Evolutionary conservation across 2,329 filamentous ascomycete genomes (phyloP), one percentile per base, ranked within the genome.

Genomic region (Ophiostoma sp.): DNA sequence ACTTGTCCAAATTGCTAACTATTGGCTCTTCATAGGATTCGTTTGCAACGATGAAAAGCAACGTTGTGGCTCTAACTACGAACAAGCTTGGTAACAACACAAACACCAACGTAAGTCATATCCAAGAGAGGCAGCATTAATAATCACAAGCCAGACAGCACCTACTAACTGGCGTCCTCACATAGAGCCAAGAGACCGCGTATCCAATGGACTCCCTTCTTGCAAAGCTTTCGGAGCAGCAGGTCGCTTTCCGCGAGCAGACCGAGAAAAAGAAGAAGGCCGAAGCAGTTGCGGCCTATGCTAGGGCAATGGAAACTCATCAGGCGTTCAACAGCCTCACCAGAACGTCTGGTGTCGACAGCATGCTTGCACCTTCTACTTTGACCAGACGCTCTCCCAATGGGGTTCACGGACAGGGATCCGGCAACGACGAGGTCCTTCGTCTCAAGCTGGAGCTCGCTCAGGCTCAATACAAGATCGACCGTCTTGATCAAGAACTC

Each of bases 221-320:
- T 73, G 87, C 89, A 70, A 90, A 89, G 77, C 83, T 94, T 67
- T 87, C 87, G n/a, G 89, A 93, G 77, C 90, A 93, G 76, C 87
- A 90, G 76, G 81, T 81, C 62, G 77, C 83, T n/a, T 79, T 89
- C 67, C 82, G 82, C 68, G 84, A 87, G 77, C 87, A 90, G 76
- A 85, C 84, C 72, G 82, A 86, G 71, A 82, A 82, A 68, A 77
- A 86, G 62, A 85, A 83, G 71, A 75, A 76, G 11, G 72, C 75
- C 35, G 80, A 83, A 15, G 81, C 82, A 27, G 77, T 78, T 31
- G 72, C 62, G 48, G 71, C 76, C 39, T 81, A 80, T 72, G 75
- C 78, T 41, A 77, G 76, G 68, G 75, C 73, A 44, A 74, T 82
- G 23, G 85, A 86, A 44, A 83, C 85, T 65, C 78, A 80, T 64